phyloP scores from a whole-genome alignment of 306 rosid species.

The Gillenia trifoliata region DNA sequence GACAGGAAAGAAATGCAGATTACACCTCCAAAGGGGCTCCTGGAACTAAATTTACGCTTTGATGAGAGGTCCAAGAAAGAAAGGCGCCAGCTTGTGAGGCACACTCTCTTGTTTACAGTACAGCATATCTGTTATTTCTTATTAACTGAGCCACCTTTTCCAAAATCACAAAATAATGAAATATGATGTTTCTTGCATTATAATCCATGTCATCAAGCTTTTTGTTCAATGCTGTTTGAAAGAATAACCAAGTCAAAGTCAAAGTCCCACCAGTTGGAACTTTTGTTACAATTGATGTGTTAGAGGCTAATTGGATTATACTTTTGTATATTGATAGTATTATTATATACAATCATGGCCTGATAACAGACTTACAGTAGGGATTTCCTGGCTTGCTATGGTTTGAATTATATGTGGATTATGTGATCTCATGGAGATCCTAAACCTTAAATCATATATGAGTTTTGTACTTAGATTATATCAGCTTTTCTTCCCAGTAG shows the following conservation, averaged over 20 bases:
- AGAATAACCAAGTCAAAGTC: not conserved
- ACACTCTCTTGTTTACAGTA: slow-evolving; percentile 41
- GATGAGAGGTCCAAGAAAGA: slow-evolving; percentile 92
- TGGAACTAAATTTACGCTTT: slow-evolving; percentile 70
- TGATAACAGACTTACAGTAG: not conserved
- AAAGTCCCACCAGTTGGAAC: not conserved
- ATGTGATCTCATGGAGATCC: not conserved
- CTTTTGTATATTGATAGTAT: not conserved
- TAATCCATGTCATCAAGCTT: not conserved
- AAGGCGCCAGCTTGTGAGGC: slow-evolving; percentile 94
- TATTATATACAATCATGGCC: not conserved
- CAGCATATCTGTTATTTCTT: slow-evolving; percentile 20
- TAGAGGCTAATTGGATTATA: not conserved
- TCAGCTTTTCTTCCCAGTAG: too few relatives aligned
- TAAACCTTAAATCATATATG: not conserved
- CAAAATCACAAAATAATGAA: not conserved
- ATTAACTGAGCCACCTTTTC: not conserved
- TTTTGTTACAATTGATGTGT: not conserved
- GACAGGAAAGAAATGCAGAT: slow-evolving; percentile 65
- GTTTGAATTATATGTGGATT: not conserved
- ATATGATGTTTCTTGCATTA: not conserved
- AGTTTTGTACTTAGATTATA: not conserved
- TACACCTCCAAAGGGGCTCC: slow-evolving; percentile 93
- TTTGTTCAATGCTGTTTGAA: not conserved
- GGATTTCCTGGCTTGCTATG: not conserved